Evolutionary conservation across 106 monocot species (phyloP), one percentile per base, ranked within the genome.

Genomic region (Apostasia shenzhenica): DNA sequence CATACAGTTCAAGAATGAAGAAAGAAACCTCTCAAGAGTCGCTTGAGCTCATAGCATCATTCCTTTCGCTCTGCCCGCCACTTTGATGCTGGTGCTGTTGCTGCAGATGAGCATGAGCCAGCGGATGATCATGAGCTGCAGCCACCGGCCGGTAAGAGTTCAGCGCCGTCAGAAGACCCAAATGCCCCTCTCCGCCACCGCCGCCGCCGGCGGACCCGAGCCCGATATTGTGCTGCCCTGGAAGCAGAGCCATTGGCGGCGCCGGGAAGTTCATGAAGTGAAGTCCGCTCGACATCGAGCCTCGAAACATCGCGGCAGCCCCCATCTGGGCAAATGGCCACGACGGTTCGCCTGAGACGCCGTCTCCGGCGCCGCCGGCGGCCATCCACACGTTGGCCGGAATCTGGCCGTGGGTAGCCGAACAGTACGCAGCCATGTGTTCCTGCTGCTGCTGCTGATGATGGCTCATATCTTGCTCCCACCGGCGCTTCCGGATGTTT

Each of bases 231-330:
- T 85, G 88, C 64, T 81, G 81, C 37, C 78, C 61, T 0, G 82
- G 85, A 48, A 92, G 60, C 51, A 88, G 67, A 4, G 87, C 82
- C 92, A 85, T 85, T 1, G 85, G 88, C 6, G 92, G 55, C 0
- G 88, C 67, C 0, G 83, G 88, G 61, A 92, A 88, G 71, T 92
- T 92, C 92, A 92, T 84, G 61, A 86, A 84, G 47, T 88, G 87
- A 39, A 87, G 53, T 1, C 80, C 82, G 26, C 77, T 69, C 1
- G 82, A 51, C 47, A 83, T 59, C 13, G 79, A 67, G 3, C 76
- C 59, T 41, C 59, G 59, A 59, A 59, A 59, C 59, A 59, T 59
- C 4, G 39, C 8, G 1, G 51, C 10, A 10, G 51, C 51, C 8
- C 8, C 2, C 2, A 8, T 37, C 59, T 6, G 6, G 1, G 59